Evolutionary conservation across 495 filamentous ascomycete genomes (phyloP).

Genomic region (Mycothermus thermophilus): DNA sequence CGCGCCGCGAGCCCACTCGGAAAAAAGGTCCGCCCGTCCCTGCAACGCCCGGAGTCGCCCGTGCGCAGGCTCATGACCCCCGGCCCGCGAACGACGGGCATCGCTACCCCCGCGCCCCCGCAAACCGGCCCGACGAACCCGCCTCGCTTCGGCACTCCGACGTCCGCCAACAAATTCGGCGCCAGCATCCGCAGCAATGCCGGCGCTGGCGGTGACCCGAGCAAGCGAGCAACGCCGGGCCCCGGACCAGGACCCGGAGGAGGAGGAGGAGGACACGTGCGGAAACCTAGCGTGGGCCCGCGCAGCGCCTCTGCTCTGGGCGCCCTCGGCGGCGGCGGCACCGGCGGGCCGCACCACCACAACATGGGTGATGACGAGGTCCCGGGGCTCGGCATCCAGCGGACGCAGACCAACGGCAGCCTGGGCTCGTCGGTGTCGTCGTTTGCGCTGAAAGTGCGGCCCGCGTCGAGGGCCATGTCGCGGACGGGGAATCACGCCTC

Average conservation of each 20-base stretch:
- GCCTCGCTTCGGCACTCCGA: constrained; percentile 48
- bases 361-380: too few species aligned
- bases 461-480: constrained; percentile 31
- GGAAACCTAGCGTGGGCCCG: constrained; percentile 38
- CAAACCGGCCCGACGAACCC: constrained; percentile 24
- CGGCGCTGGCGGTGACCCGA: constrained; percentile 46
- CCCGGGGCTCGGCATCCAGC: constrained; percentile 36
- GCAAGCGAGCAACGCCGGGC: constrained; percentile 29
- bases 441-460: constrained; percentile 34
- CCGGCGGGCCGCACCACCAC: too few species aligned
- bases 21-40: constrained; percentile 59
- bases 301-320: constrained; percentile 41
- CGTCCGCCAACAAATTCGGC: constrained; percentile 45
- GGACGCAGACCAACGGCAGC: constrained; percentile 38
- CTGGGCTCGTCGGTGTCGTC: constrained; percentile 33
- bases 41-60: constrained; percentile 78
- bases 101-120: constrained; percentile 31
- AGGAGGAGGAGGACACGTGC: too few species aligned
- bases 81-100: constrained; percentile 34
- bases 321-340: background rate
- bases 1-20: constrained; percentile 55
- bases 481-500: constrained; percentile 17
- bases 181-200: constrained; percentile 46
- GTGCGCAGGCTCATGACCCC: constrained; percentile 48
- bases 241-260: too few species aligned